Evolutionary conservation across 257 asterid genomes (phyloP), one percentile per base, ranked within the genome.

Genomic region (Salvia splendens): DNA sequence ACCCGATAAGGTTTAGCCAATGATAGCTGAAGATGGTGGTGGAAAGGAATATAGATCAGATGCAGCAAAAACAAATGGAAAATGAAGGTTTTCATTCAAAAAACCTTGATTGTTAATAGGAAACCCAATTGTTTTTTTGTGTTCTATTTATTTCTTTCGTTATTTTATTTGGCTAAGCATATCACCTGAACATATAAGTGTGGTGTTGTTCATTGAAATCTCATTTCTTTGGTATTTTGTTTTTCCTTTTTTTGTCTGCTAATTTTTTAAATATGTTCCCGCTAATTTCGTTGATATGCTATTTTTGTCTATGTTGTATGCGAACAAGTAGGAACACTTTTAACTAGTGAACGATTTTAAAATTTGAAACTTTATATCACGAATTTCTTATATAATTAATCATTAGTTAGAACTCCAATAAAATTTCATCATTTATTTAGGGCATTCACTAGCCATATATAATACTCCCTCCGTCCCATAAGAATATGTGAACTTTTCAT

Each of bases 131-230:
- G 24, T 20, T 20, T 20, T 20, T 20, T 20, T 0, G 0, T 1
- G 0, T 20, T 20, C 0, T n/a, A 20, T 20, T 20, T 20, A 20
- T 20, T 20, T 20, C 24, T 20, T 20, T 20, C 1, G 24, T 20
- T 20, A 20, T 20, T 20, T 20, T 20, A 20, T 20, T 20, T 20
- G 24, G 24, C 24, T 20, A 1, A 20, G 24, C 24, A 0, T 20
- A 20, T 20, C 24, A 20, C 24, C 24, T 20, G 24, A 20, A 20
- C 24, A 20, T 20, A 20, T 20, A 20, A 20, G 24, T 20, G 24
- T 20, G 24, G 0, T 20, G 63, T 52, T 52, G 77, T 59, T 84
- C 77, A 76, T 75, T 81, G 79, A 78, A 77, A 77, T 64, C 70
- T 81, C 79, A 20, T 20, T 20, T 20, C 24, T 20, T 20, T 50